phyloP scores from a whole-genome alignment of 2,329 filamentous ascomycete species.

The Fusarium sp. region DNA sequence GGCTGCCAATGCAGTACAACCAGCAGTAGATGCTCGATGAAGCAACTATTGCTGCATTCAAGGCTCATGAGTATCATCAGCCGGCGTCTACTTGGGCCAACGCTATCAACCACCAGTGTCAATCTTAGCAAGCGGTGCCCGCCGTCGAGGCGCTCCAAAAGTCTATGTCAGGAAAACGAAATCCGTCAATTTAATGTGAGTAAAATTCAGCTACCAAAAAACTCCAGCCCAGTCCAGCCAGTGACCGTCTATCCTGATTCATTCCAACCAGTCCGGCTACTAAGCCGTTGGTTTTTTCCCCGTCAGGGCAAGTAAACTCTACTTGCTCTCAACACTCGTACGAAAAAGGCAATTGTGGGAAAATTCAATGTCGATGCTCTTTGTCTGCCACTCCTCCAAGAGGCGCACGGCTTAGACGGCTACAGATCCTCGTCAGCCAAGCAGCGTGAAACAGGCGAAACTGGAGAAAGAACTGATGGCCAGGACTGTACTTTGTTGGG shows the following conservation, averaged over 20 bases:
- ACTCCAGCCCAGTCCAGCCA: constrained; percentile 22
- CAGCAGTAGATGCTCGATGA: constrained; percentile 17
- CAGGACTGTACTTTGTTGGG: constrained; percentile 30
- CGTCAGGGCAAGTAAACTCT: constrained; percentile 34
- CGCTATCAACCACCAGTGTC: constrained; percentile 18
- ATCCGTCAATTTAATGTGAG: background rate
- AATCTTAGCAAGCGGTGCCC: constrained; percentile 13
- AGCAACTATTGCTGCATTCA: constrained; percentile 17
- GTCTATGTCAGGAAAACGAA: constrained; percentile 24
- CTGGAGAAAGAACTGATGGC: constrained; percentile 19
- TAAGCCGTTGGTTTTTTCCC: constrained; percentile 36
- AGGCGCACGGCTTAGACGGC: constrained; percentile 33
- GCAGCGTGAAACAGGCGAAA: constrained; percentile 28
- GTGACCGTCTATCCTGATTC: constrained; percentile 20
- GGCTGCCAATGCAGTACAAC: constrained; percentile 35
- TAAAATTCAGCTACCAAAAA: background rate
- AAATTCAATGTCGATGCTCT: constrained; percentile 7
- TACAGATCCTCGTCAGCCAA: constrained; percentile 35
- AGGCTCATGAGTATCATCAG: constrained; percentile 6
- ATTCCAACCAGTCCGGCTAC: constrained; percentile 41
- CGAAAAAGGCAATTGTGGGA: constrained; percentile 26
- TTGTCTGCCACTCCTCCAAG: constrained; percentile 7
- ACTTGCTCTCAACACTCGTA: background rate
- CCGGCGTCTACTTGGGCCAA: constrained; percentile 2
- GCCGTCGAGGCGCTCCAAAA: constrained; percentile 17